Evolutionary conservation across 176 grass and related monocot genomes (phyloP).

Genomic region (Triticum aestivum): DNA sequence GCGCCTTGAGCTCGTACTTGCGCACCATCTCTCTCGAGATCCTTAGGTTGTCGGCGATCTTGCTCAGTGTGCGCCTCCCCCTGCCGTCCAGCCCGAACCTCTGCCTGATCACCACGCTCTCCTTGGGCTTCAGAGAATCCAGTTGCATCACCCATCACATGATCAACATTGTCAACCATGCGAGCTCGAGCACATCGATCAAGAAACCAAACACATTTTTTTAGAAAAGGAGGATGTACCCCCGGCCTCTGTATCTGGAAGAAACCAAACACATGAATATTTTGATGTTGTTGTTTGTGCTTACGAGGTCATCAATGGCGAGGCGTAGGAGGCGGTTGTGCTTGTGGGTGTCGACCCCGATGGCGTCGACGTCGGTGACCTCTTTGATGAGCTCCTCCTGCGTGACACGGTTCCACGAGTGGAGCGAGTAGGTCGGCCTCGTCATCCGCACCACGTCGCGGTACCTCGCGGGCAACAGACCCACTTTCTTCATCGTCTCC

Average conservation of each 20-base stretch:
- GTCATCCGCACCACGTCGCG: conserved; percentile 61
- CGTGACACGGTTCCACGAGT: conserved; percentile 67
- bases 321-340: conserved; percentile 68
- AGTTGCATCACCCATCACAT: conserved; percentile 32
- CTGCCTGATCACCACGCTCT: conserved; percentile 88
- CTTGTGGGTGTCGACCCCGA: conserved; percentile 52
- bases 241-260: no score
- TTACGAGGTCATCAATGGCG: conserved; percentile 89
- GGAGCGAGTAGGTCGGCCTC: conserved; percentile 69
- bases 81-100: conserved; percentile 84
- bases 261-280: background rate
- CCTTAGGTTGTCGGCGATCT: conserved; percentile 79
- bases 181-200: no score
- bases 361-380: conserved; percentile 58
- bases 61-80: conserved; percentile 63
- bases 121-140: conserved; percentile 95
- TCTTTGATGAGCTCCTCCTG: conserved; percentile 81
- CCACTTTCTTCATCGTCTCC: conserved; percentile 44
- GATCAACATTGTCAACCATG: background rate
- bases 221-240: no score
- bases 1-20: conserved; percentile 92
- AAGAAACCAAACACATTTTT: background rate
- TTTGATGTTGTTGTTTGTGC: background rate
- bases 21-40: conserved; percentile 93
- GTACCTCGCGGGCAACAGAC: conserved; percentile 61